phyloP scores from a whole-genome alignment of 106 monocot species.

The Allium sativum region DNA sequence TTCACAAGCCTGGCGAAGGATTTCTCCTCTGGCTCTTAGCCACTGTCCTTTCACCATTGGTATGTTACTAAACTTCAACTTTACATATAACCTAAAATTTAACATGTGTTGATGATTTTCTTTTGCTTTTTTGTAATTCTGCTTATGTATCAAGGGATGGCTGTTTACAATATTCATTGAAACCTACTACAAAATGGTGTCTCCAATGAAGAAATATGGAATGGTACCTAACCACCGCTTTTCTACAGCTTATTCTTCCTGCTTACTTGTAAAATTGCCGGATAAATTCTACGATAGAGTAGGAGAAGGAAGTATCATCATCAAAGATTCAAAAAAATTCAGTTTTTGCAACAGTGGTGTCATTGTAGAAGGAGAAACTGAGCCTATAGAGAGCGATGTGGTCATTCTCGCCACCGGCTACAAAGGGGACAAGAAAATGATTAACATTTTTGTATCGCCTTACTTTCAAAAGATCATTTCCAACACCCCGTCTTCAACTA shows the following conservation, averaged over 20 bases:
- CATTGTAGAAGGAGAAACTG: slow-evolving; percentile 23
- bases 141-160: slow-evolving; percentile 25
- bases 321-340: slow-evolving; percentile 34
- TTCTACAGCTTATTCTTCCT: slow-evolving; percentile 22
- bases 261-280: slow-evolving; percentile 22
- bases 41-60: slow-evolving; percentile 53
- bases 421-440: slow-evolving; percentile 57
- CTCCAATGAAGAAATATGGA: slow-evolving; percentile 53
- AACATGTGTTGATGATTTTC: too few species aligned
- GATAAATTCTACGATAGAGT: slow-evolving; percentile 55
- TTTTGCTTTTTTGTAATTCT: too few species aligned
- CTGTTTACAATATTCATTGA: slow-evolving; percentile 44
- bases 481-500: slow-evolving; percentile 19
- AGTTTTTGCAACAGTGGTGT: slow-evolving; percentile 46
- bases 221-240: slow-evolving; percentile 64
- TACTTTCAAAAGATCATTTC: slow-evolving; percentile 21
- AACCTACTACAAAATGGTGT: slow-evolving; percentile 34
- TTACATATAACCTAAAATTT: neutral
- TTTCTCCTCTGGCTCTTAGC: slow-evolving; percentile 33
- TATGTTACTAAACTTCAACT: slow-evolving; percentile 1
- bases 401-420: slow-evolving; percentile 73
- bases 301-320: slow-evolving; percentile 61
- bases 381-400: slow-evolving; percentile 26
- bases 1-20: slow-evolving; percentile 69
- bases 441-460: slow-evolving; percentile 32